Evolutionary conservation across 2,329 filamentous ascomycete genomes (phyloP).

Genomic region (Cladophialophora bantiana): DNA sequence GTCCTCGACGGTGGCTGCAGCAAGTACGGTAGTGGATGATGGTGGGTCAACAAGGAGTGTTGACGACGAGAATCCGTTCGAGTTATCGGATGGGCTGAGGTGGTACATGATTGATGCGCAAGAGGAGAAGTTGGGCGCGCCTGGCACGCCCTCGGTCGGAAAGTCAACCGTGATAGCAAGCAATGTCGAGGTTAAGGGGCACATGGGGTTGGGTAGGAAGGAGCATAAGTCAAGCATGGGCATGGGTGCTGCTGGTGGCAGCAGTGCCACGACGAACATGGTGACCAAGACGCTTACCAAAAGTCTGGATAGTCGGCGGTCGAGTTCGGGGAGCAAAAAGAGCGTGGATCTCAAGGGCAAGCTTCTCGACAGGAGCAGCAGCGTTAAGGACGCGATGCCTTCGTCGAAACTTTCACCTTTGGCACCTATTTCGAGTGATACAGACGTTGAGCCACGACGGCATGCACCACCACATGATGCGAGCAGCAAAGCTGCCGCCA

Average conservation of each 20-base stretch:
- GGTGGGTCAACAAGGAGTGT: slow-evolving; percentile 58
- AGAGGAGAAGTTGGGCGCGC: slow-evolving; percentile 90
- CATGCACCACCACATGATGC: slow-evolving; percentile 8
- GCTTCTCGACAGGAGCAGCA: slow-evolving; percentile 22
- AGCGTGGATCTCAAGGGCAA: slow-evolving; percentile 50
- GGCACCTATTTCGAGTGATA: slow-evolving; percentile 41
- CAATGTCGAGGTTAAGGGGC: slow-evolving; percentile 82
- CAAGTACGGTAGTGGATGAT: slow-evolving; percentile 54
- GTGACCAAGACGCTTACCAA: slow-evolving; percentile 81
- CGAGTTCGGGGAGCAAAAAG: slow-evolving; percentile 84
- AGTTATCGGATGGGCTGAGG: slow-evolving; percentile 88
- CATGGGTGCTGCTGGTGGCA: slow-evolving; percentile 40
- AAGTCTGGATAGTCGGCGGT: slow-evolving; percentile 88
- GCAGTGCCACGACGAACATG: slow-evolving; percentile 54
- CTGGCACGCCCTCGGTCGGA: slow-evolving; percentile 87
- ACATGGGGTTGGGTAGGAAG: slow-evolving; percentile 47
- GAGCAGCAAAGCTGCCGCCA: neutral
- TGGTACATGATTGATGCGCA: slow-evolving; percentile 96
- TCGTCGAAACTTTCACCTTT: slow-evolving; percentile 27
- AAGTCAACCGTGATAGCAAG: slow-evolving; percentile 91
- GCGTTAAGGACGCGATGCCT: slow-evolving; percentile 27
- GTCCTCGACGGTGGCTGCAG: slow-evolving; percentile 51
- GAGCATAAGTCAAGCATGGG: slow-evolving; percentile 32
- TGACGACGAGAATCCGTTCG: slow-evolving; percentile 96
- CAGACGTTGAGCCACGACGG: slow-evolving; percentile 43